phyloP scores from a whole-genome alignment of 1,284 basidiomycete species.

The Coniferiporia sulphurascens region DNA sequence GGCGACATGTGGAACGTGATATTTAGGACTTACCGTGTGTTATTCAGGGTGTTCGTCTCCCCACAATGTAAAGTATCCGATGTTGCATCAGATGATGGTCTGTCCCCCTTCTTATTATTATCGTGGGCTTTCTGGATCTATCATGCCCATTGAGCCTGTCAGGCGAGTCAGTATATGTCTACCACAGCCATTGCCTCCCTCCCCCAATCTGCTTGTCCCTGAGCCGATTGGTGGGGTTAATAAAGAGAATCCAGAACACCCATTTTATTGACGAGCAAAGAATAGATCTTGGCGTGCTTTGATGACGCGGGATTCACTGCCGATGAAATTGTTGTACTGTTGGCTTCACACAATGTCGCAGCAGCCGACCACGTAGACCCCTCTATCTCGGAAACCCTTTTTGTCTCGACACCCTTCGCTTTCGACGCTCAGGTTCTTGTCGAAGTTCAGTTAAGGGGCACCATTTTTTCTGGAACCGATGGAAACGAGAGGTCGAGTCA shows the following conservation, averaged over 20 bases:
- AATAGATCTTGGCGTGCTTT: slow-evolving; percentile 31
- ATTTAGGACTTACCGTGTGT: too few relatives aligned
- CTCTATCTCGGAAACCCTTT: slow-evolving; percentile 34
- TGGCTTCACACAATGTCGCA: slow-evolving; percentile 35
- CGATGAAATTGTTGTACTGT: slow-evolving; percentile 34
- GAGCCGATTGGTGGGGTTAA: slow-evolving; percentile 10
- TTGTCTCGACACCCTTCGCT: slow-evolving; percentile 34
- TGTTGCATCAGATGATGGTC: too few relatives aligned
- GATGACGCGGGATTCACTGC: slow-evolving; percentile 36
- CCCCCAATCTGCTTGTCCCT: slow-evolving; percentile 23
- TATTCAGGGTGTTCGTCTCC: too few relatives aligned
- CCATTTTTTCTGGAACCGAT: slow-evolving; percentile 31
- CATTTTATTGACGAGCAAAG: too few relatives aligned
- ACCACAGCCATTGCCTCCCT: slow-evolving; percentile 26
- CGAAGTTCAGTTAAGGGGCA: slow-evolving; percentile 30
- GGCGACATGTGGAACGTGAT: too few relatives aligned
- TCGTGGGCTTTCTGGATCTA: too few relatives aligned
- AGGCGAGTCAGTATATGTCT: too few relatives aligned
- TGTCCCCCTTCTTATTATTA: too few relatives aligned
- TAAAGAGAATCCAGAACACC: too few relatives aligned
- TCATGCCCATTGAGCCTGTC: too few relatives aligned
- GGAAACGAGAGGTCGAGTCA: slow-evolving; percentile 33
- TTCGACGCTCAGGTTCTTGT: slow-evolving; percentile 40
- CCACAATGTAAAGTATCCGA: too few relatives aligned
- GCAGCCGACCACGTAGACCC: slow-evolving; percentile 35